These are phyloP conservation scores for Coleophoma crateriformis DNA, from an alignment of 2,329 filamentous ascomycete genomes.

Conservation along the genomic window DNA sequence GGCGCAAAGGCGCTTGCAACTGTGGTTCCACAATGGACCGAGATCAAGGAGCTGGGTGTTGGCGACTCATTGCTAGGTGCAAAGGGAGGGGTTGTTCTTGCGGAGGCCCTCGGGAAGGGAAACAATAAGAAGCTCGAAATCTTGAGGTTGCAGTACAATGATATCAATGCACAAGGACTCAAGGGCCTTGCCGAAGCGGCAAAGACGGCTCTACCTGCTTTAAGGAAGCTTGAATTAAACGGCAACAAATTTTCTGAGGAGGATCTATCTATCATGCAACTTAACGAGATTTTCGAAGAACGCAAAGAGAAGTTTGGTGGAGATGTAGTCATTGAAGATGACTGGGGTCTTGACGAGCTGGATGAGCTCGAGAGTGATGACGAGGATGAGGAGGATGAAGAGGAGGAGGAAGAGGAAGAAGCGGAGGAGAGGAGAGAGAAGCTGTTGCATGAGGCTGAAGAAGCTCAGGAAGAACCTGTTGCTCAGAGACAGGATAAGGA, in stretches of 20 bases:
- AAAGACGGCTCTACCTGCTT: constrained; percentile 61
- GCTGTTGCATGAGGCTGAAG: constrained; percentile 61
- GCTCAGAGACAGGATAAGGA: constrained; percentile 66
- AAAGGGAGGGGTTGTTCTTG: constrained; percentile 71
- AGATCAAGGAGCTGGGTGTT: constrained; percentile 77
- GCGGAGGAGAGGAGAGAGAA: constrained; percentile 64
- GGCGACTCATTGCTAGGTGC: constrained; percentile 81
- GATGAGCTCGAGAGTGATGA: constrained; percentile 75
- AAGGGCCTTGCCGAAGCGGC: constrained; percentile 66
- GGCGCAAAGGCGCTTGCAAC: constrained; percentile 75
- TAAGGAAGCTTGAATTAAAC: constrained; percentile 88
- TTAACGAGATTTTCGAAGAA: constrained; percentile 68
- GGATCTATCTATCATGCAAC: constrained; percentile 61
- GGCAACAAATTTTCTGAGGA: constrained; percentile 93
- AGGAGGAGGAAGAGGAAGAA: constrained; percentile 53
- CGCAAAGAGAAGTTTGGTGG: constrained; percentile 71
- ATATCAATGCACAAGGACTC: constrained; percentile 75
- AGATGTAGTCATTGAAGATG: constrained; percentile 65
- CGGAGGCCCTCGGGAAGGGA: constrained; percentile 66
- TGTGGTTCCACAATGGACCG: constrained; percentile 68
- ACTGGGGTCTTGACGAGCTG: constrained; percentile 81
- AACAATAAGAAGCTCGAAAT: constrained; percentile 75
- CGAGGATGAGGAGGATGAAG: constrained; percentile 58
- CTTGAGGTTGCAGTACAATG: constrained; percentile 87
- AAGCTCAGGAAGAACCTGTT: constrained; percentile 70